phyloP scores from a whole-genome alignment of 2,329 filamentous ascomycete species.

The Trichoderma breve region DNA sequence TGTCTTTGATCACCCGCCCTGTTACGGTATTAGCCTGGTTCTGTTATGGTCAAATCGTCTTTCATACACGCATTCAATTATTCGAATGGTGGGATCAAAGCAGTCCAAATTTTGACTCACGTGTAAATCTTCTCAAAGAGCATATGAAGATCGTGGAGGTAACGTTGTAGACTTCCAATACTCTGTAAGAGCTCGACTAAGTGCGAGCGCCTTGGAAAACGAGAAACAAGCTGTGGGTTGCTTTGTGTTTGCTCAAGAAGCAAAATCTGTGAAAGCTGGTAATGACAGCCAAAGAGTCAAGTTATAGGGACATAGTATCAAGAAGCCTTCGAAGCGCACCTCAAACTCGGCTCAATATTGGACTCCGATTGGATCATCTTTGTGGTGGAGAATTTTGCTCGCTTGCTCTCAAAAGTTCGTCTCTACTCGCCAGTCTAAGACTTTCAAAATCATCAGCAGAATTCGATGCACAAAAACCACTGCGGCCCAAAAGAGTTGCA shows the following conservation, averaged over 20 bases:
- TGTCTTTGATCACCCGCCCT: background rate
- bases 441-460: background rate
- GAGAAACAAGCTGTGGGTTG: background rate
- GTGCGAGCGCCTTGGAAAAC: background rate
- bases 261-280: background rate
- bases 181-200: background rate
- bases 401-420: background rate
- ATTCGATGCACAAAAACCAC: background rate
- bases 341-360: background rate
- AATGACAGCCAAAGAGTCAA: background rate
- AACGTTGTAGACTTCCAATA: background rate
- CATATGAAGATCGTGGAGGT: background rate
- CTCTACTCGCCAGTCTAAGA: background rate
- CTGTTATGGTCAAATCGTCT: background rate
- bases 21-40: background rate
- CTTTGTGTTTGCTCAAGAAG: background rate
- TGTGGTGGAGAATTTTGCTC: background rate
- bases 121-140: background rate
- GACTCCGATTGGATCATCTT: background rate
- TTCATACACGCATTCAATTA: background rate
- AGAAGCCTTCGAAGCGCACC: background rate
- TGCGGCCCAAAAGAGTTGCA: background rate
- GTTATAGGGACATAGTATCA: background rate
- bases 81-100: background rate
- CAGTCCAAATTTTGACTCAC: background rate